Conservation (phyloP, 225 moss, liverwort and hornwort species). For the Polytrichum commune region DNA sequence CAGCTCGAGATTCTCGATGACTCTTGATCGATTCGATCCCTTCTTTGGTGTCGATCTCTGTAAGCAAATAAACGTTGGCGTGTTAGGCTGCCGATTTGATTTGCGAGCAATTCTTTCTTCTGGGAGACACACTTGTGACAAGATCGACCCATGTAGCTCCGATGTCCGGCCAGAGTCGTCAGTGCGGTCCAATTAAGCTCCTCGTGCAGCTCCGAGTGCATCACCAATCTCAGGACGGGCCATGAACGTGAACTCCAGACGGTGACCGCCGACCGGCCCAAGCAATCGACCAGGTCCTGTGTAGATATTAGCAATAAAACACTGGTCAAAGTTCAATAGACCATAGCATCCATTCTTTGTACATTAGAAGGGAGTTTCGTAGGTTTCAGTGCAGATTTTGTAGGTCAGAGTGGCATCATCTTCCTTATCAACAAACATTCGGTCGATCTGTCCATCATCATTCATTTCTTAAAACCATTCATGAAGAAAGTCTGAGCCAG, state of each 20-base stretch:
- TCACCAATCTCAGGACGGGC: neutral
- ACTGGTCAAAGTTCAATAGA: neutral
- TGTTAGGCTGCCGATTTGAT: neutral
- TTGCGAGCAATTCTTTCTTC: too few relatives aligned
- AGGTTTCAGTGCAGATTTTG: neutral
- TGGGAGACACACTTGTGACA: too few relatives aligned
- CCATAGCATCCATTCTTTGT: neutral
- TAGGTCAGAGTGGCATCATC: neutral
- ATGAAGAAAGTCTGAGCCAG: neutral
- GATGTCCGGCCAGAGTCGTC: constrained; percentile 1
- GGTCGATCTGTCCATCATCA: too few relatives aligned
- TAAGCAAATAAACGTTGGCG: too few relatives aligned
- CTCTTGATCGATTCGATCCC: constrained; percentile 7
- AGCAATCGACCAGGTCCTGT: neutral
- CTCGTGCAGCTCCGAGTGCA: neutral
- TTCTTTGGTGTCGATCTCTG: too few relatives aligned
- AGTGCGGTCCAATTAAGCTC: neutral
- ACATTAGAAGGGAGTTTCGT: neutral
- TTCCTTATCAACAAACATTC: neutral
- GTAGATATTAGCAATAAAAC: constrained; percentile 2
- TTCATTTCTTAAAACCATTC: too few relatives aligned
- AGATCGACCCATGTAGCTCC: neutral
- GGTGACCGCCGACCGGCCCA: constrained; percentile 3
- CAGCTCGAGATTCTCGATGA: constrained; percentile 61
- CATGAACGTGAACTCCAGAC: neutral